Percentiles rank a stretch among this genome's conserved stretches.
These are phyloP conservation scores for Lignosus rhinocerotis DNA, from an alignment of 1,284 basidiomycete species.

Conservation along the genomic window DNA sequence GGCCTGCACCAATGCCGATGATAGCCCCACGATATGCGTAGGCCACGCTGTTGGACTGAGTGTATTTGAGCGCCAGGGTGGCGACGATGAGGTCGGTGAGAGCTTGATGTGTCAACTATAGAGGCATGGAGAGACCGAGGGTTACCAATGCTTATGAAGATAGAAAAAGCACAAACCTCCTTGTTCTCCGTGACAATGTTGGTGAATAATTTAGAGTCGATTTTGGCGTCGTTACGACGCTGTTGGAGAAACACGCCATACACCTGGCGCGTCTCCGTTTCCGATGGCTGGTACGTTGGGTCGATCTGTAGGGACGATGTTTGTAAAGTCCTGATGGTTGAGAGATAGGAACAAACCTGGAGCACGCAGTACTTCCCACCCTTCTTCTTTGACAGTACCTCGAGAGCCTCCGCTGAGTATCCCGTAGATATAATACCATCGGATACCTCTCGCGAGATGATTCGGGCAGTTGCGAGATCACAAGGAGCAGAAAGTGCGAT, in stretches of 20 bases:
- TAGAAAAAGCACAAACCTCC: constrained; percentile 48
- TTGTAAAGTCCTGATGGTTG: neutral
- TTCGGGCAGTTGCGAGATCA: constrained; percentile 92
- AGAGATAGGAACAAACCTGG: constrained; percentile 51
- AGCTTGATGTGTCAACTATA: constrained; percentile 72
- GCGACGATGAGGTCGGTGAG: constrained; percentile 90
- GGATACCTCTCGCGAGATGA: constrained; percentile 97
- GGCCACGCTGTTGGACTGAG: constrained; percentile 98
- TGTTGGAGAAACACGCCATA: constrained; percentile 94
- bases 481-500: constrained; percentile 93
- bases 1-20: constrained; percentile 95
- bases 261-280: constrained; percentile 92
- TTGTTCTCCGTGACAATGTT: constrained; percentile 91
- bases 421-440: constrained; percentile 98
- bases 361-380: constrained; percentile 98
- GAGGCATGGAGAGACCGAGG: neutral
- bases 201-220: constrained; percentile 79
- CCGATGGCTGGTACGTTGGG: constrained; percentile 72
- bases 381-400: constrained; percentile 95
- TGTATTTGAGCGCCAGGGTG: constrained; percentile 97
- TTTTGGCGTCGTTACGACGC: constrained; percentile 89
- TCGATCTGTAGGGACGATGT: constrained; percentile 70
- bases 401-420: constrained; percentile 87
- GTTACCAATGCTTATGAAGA: neutral
- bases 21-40: constrained; percentile 94